phyloP scores from a whole-genome alignment of 202 grass and related monocot genomes.

The Sporobolus alterniflorus region DNA sequence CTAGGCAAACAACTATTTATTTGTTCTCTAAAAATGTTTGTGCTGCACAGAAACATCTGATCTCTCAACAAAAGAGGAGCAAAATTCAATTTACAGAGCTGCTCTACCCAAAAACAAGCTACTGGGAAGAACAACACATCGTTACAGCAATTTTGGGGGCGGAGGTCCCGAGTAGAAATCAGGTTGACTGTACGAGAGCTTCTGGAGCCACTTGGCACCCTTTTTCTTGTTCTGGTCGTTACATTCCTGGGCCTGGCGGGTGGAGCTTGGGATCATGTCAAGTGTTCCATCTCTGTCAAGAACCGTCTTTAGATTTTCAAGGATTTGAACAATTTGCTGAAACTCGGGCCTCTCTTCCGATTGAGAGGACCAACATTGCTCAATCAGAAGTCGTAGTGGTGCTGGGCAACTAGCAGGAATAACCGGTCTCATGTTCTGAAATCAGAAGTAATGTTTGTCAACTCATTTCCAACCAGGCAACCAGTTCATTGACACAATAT shows the following conservation, averaged over 20 bases:
- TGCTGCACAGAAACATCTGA: constrained; percentile 11
- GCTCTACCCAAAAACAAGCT: neutral
- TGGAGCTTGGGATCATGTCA: constrained; percentile 50
- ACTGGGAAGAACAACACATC: neutral
- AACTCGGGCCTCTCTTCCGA: constrained; percentile 90
- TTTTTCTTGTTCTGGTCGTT: constrained; percentile 80
- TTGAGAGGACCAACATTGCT: constrained; percentile 83
- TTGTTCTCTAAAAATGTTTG: constrained; percentile 3
- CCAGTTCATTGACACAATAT: too few species aligned
- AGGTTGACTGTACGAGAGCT: constrained; percentile 54
- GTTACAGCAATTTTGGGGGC: constrained; percentile 63
- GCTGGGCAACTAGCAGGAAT: constrained; percentile 69
- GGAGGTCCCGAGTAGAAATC: constrained; percentile 49
- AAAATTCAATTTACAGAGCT: constrained; percentile 35
- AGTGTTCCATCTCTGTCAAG: constrained; percentile 73
- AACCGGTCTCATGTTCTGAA: constrained; percentile 84
- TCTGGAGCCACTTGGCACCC: constrained; percentile 68
- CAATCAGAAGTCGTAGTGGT: constrained; percentile 64
- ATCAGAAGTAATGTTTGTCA: constrained; percentile 35
- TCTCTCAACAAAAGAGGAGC: neutral
- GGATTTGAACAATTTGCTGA: constrained; percentile 66
- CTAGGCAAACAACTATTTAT: neutral
- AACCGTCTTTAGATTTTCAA: constrained; percentile 66
- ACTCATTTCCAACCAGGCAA: neutral
- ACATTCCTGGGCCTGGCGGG: constrained; percentile 60